Evolutionary conservation across 441 rosid species (phyloP).

Genomic region (Sinapis alba): DNA sequence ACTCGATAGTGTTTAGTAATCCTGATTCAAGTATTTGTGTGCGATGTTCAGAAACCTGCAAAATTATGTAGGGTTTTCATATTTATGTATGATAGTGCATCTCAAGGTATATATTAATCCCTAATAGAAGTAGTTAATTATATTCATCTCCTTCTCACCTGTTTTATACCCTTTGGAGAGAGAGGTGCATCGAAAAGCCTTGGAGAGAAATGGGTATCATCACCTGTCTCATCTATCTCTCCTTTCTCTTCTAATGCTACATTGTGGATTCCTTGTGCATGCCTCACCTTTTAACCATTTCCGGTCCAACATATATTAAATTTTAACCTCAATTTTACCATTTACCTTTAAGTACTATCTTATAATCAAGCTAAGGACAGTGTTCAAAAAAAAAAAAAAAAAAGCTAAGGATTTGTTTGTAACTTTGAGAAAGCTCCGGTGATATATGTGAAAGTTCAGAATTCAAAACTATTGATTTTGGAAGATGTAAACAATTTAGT

Average conservation of each 20-base stretch:
- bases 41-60: constrained; percentile 20
- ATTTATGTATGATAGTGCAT: neutral
- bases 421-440: neutral
- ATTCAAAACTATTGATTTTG: neutral
- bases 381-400: no score
- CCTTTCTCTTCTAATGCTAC: constrained; percentile 49
- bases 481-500: no score
- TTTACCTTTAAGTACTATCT: neutral
- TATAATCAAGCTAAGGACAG: no score
- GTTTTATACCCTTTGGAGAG: constrained; percentile 67
- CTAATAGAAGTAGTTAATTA: constrained; percentile 1
- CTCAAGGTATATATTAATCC: constrained; percentile 18
- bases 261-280: constrained; percentile 85
- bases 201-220: neutral
- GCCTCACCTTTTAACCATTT: constrained; percentile 66
- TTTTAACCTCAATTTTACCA: neutral
- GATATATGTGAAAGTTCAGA: neutral
- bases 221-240: neutral
- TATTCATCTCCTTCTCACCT: constrained; percentile 44
- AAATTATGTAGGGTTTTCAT: neutral
- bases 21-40: constrained; percentile 10
- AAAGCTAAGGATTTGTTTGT: constrained; percentile 1
- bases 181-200: constrained; percentile 70
- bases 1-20: constrained; percentile 28
- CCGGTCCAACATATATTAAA: constrained; percentile 1